Evolutionary conservation across 139 green algal species (phyloP), one percentile per base, ranked within the genome.

Genomic region (Chlorella sorokiniana): DNA sequence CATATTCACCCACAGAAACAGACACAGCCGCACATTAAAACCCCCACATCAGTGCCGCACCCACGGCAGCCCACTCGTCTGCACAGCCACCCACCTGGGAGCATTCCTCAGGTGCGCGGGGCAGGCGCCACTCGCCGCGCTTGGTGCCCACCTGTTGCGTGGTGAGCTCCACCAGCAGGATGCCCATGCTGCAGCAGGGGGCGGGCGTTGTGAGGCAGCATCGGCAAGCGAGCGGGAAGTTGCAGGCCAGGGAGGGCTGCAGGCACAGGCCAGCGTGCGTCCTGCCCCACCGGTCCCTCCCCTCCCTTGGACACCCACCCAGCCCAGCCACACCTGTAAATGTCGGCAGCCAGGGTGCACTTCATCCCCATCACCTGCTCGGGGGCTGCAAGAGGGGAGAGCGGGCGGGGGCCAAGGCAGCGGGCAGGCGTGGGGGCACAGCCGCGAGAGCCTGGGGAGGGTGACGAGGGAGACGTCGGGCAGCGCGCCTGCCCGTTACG

Each of bases 101-200:
- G 62, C 62, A 69, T 29, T 69, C 62, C n/a, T 69, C 7, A 14
- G 62, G 62, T 10, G 40, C 62, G 62, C 6, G 29, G 7, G 62
- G 62, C 62, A 69, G 62, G 62, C n/a, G 62, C 62, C 62, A 69
- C 22, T 29, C 62, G 62, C 62, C 62, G 22, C 62, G 62, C 62
- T 69, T 69, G 62, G n/a, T n/a, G 29, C 62, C 29, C 62, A 69
- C 31, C 6, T 69, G 62, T 29, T 69, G 62, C 62, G 62, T 69
- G 62, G 62, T 69, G 6, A 69, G 62, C 62, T 69, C n/a, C 14
- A 69, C 29, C 29, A 69, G 62, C 29, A 69, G 62, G 7, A 69
- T 18, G 31, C 62, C 54, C 14, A 63, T 8, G 54, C 11, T 56
- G 48, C 48, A 56, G 11, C 11, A 16, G n/a, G n/a, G n/a, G n/a